These are phyloP conservation scores for Cytospora mali DNA, from an alignment of 2,329 filamentous ascomycete genomes.

Conservation along the genomic window DNA sequence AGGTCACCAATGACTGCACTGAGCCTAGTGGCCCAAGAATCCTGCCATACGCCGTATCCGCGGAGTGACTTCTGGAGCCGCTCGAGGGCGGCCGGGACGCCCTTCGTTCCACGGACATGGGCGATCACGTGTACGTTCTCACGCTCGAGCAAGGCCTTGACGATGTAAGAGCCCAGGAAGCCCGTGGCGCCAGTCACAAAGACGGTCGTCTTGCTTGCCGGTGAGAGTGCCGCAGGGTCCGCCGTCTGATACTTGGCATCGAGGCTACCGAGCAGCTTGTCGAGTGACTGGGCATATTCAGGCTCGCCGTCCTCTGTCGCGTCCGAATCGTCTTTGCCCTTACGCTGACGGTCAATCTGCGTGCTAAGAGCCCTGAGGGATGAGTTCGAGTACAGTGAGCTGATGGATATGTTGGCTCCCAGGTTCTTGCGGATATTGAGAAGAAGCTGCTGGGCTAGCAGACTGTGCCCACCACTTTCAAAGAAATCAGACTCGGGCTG, in stretches of 20 bases:
- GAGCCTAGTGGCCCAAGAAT: constrained; percentile 65
- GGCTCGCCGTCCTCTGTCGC: constrained; percentile 42
- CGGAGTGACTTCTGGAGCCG: constrained; percentile 69
- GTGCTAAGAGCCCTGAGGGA: constrained; percentile 48
- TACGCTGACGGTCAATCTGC: constrained; percentile 52
- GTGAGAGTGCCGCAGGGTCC: constrained; percentile 33
- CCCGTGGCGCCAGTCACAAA: constrained; percentile 90
- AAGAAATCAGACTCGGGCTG: constrained; percentile 65
- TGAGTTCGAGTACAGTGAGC: constrained; percentile 68
- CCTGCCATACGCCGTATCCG: constrained; percentile 79
- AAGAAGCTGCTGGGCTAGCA: constrained; percentile 79
- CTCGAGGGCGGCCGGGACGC: constrained; percentile 59
- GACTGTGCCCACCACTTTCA: constrained; percentile 77
- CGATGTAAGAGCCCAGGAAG: constrained; percentile 81
- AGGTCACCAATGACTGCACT: constrained; percentile 74
- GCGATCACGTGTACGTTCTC: constrained; percentile 65
- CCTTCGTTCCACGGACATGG: constrained; percentile 70
- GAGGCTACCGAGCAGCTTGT: constrained; percentile 46
- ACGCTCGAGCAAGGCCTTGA: constrained; percentile 72
- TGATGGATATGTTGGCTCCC: constrained; percentile 64
- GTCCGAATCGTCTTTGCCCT: constrained; percentile 31
- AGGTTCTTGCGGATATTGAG: constrained; percentile 59
- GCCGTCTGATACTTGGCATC: constrained; percentile 38
- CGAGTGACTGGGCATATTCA: constrained; percentile 53
- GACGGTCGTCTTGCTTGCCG: constrained; percentile 54